A percentile compares a stretch with the other conserved stretches of the same genome.
Evolutionary conservation across 2,329 filamentous ascomycete genomes (phyloP).

Genomic region (Fusarium guadeloupense): DNA sequence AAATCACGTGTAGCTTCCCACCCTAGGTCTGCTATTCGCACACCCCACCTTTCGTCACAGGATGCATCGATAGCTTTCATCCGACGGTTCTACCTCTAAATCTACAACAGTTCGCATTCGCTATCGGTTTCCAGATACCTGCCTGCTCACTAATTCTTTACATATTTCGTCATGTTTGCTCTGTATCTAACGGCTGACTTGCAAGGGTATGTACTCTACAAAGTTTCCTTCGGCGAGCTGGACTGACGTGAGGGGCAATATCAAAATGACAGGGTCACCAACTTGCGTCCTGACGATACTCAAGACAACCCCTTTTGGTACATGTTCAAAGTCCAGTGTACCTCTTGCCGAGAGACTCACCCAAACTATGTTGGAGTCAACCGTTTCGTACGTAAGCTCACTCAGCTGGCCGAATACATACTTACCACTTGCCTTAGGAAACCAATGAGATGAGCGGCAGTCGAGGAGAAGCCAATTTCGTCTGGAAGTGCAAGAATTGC

Average conservation of each 20-base stretch:
- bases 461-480: conserved; percentile 96
- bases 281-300: conserved; percentile 85
- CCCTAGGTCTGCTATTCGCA: conserved; percentile 35
- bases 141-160: not conserved
- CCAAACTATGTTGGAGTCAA: conserved; percentile 86
- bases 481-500: conserved; percentile 99
- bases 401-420: not conserved
- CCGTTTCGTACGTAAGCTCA: conserved; percentile 74
- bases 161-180: conserved; percentile 66
- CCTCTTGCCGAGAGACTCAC: conserved; percentile 93
- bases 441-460: conserved; percentile 91
- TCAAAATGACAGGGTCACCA: conserved; percentile 75
- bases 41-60: conserved; percentile 42
- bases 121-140: not conserved
- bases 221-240: conserved; percentile 3
- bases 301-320: conserved; percentile 89
- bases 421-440: conserved; percentile 66
- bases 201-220: conserved; percentile 63
- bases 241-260: conserved; percentile 33
- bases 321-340: conserved; percentile 98
- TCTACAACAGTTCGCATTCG: not conserved
- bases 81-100: conserved; percentile 17
- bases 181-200: conserved; percentile 75
- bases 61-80: conserved; percentile 9
- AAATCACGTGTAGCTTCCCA: conserved; percentile 36